A percentile compares a stretch with the other conserved stretches of the same genome.
Evolutionary conservation across 768 basidiomycete genomes (phyloP).

Genomic region (Mycena haematopus): DNA sequence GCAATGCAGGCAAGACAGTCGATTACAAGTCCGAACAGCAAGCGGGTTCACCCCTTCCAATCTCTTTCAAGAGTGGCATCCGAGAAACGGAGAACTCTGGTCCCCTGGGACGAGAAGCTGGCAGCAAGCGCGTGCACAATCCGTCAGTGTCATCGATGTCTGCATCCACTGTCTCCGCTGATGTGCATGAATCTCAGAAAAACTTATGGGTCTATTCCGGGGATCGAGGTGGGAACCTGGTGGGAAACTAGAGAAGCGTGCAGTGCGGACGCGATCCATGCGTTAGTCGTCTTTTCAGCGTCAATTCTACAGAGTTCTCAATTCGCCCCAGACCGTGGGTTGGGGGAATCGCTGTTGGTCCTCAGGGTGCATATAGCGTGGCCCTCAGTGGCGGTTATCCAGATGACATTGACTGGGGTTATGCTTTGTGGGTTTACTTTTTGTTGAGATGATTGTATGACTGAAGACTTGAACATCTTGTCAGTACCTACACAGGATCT

Average conservation of each 20-base stretch:
- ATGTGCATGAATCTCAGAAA: constrained; percentile 55
- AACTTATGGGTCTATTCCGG: constrained; percentile 81
- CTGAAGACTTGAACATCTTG: neutral
- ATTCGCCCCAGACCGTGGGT: constrained; percentile 70
- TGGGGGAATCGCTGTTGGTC: constrained; percentile 75
- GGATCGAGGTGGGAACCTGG: constrained; percentile 79
- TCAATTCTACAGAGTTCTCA: constrained; percentile 16
- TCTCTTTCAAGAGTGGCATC: constrained; percentile 47
- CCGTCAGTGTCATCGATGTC: constrained; percentile 51
- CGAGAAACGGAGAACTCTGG: constrained; percentile 43
- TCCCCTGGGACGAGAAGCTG: constrained; percentile 42
- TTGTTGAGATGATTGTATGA: neutral
- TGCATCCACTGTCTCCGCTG: neutral
- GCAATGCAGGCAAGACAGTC: constrained; percentile 63
- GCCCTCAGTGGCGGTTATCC: constrained; percentile 91
- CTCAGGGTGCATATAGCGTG: constrained; percentile 80
- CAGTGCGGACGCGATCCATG: constrained; percentile 81
- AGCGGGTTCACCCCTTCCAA: constrained; percentile 41
- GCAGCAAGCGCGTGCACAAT: constrained; percentile 46
- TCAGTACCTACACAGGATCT: constrained; percentile 82
- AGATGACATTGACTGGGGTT: constrained; percentile 83
- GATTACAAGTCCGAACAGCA: constrained; percentile 59
- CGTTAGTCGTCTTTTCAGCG: constrained; percentile 56
- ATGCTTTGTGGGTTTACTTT: constrained; percentile 76
- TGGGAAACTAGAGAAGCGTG: constrained; percentile 79